Base-by-base conservation (phyloP, 2,329 filamentous ascomycete genomes). In the Verticillium zaregamsianum region DNA sequence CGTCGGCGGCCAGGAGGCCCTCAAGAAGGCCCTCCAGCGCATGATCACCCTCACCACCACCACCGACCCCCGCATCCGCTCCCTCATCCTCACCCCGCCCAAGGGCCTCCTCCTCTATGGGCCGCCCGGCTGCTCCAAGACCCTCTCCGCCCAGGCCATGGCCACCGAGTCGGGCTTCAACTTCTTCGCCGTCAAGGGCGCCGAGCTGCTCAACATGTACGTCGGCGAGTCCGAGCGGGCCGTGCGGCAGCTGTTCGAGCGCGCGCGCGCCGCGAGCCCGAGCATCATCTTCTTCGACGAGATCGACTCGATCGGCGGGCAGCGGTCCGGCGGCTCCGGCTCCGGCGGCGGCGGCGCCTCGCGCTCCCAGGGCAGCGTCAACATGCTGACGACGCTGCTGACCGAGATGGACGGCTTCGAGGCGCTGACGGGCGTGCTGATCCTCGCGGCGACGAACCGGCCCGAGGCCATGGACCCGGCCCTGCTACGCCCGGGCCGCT, bases 341-440 rank as follows among this genome's bases (percentile, higher is more conserved):
- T 28, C 28, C 28, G 74, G 78, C 20, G 76, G 73, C 14, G 76
- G 72, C 45, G 63, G 68, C 8, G 67, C 65, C 8, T 69, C 72
- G 3, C 68, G 72, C 17, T 73, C 73, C 55, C 70, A 69, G 40
- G 76, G 77, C 25, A 86, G 89, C 1, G 82, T 97, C 57, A 95
- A 97, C 71, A 91, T 96, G 55, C 84, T 97, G 15, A 93, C 93
- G 0, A 96, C 93, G 2, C 79, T 98, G 32, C 83, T 98, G 5
- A 97, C 93, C 63, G 94, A 97, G 73, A 96, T 98, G 90, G 94
- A 97, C 71, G 94, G 94, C 56, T 96, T 97, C 67, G 92, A 97
- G 74, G 82, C 89, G 45, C 81, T 96, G 23, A 89, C 89, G 60
- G 91, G 91, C 62, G 93, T 98, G 0, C 85, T 96, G 63, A 89